phyloP scores from a whole-genome alignment of 164 flowering plant genomes.

The Kalanchoe fedtschenkoi region DNA sequence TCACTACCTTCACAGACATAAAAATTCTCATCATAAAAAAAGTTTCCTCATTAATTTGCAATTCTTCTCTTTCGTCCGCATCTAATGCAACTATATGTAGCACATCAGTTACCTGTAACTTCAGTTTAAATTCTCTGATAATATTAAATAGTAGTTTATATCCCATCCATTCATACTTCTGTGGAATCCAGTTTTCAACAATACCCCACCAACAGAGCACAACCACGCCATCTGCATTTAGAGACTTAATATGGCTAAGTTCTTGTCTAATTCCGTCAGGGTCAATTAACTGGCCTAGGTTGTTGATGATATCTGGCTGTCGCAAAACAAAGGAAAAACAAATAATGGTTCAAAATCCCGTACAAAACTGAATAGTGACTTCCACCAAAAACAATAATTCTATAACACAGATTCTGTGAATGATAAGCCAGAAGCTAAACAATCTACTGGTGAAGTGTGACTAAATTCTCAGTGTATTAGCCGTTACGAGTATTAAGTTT shows the following conservation, averaged over 20 bases:
- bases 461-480: background rate
- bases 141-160: conserved; percentile 64
- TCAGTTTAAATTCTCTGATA: conserved; percentile 49
- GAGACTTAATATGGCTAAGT: conserved; percentile 52
- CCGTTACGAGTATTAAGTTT: background rate
- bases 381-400: no score
- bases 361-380: background rate
- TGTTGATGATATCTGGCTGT: conserved; percentile 61
- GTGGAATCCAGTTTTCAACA: conserved; percentile 73
- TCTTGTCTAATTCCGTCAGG: conserved; percentile 55
- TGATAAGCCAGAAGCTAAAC: background rate
- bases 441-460: background rate
- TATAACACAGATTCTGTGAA: background rate
- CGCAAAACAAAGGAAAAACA: background rate
- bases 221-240: conserved; percentile 68
- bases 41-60: background rate
- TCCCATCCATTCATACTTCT: conserved; percentile 76
- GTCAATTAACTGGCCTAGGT: conserved; percentile 64
- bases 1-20: conserved; percentile 45
- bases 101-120: conserved; percentile 41
- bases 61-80: background rate
- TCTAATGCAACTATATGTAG: background rate
- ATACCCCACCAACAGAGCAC: conserved; percentile 95
- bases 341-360: background rate
- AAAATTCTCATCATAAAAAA: background rate